Conservation (phyloP, 2,329 filamentous ascomycete species). For the Pyricularia sp. region DNA sequence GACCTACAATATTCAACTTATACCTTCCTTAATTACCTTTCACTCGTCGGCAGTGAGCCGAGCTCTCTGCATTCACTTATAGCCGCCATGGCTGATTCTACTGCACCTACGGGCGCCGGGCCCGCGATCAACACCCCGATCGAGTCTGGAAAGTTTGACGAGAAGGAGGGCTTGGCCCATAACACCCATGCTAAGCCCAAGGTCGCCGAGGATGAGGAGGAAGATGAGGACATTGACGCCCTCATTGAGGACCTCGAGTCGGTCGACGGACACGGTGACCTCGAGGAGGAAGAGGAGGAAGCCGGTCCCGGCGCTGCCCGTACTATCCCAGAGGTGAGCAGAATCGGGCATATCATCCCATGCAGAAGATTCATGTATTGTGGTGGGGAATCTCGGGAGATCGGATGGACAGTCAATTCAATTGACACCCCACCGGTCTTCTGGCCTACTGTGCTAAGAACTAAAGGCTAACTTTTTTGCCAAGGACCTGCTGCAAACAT, state of each 20-base stretch:
- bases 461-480: background rate
- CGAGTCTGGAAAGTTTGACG: constrained; percentile 51
- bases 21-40: constrained; percentile 6
- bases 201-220: constrained; percentile 50
- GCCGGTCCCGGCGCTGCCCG: constrained; percentile 38
- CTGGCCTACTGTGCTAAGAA: background rate
- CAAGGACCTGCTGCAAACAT: constrained; percentile 49
- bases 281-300: constrained; percentile 41
- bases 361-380: background rate
- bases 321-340: constrained; percentile 42
- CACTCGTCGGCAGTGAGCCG: constrained; percentile 10
- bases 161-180: constrained; percentile 31
- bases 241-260: constrained; percentile 81
- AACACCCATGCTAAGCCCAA: constrained; percentile 24
- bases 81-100: constrained; percentile 41
- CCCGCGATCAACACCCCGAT: constrained; percentile 52
- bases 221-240: constrained; percentile 73
- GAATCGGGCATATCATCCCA: constrained; percentile 23
- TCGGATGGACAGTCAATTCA: background rate
- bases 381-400: background rate
- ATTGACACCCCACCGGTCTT: background rate
- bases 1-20: background rate
- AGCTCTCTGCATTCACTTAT: constrained; percentile 13
- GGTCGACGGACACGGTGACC: constrained; percentile 55
- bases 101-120: constrained; percentile 27